phyloP scores from a whole-genome alignment of 495 filamentous ascomycete genomes.

The Aspergillus campestris region DNA sequence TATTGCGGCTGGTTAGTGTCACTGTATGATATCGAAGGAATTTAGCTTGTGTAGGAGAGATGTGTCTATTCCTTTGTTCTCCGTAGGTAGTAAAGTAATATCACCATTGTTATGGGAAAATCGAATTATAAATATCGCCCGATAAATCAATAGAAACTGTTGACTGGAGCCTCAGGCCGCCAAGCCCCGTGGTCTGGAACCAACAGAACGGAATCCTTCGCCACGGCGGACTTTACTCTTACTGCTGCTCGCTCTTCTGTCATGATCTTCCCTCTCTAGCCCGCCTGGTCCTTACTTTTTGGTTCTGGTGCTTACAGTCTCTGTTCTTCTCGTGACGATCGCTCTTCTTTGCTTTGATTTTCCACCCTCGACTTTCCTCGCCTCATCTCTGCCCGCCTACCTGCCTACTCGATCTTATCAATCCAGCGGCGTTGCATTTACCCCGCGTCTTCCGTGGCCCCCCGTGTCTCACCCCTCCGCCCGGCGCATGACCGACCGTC shows the following conservation, averaged over 20 bases:
- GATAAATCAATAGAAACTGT: neutral
- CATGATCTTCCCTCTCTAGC: slow-evolving; percentile 1
- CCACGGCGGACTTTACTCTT: neutral
- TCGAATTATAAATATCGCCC: too few species aligned
- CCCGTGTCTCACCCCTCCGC: slow-evolving; percentile 21
- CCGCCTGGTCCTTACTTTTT: slow-evolving; percentile 1
- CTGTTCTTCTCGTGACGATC: neutral
- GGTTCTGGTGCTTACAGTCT: neutral
- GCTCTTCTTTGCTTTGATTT: neutral
- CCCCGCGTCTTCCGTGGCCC: slow-evolving; percentile 14
- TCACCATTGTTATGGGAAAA: too few species aligned
- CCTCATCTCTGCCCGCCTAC: neutral
- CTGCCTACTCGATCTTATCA: slow-evolving; percentile 15
- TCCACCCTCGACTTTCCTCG: neutral
- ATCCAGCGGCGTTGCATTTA: slow-evolving; percentile 6
- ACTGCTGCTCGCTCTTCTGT: neutral
- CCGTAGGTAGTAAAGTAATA: too few species aligned
- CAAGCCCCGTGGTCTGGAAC: slow-evolving; percentile 8
- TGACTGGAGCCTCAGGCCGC: slow-evolving; percentile 3
- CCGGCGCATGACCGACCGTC: slow-evolving; percentile 8
- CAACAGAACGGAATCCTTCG: slow-evolving; percentile 1
- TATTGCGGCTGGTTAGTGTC: too few species aligned
- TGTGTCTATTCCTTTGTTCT: too few species aligned
- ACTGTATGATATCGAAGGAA: too few species aligned
- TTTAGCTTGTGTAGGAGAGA: too few species aligned